phyloP scores from a whole-genome alignment of 2,329 filamentous ascomycete genomes.

The Alternaria panax region DNA sequence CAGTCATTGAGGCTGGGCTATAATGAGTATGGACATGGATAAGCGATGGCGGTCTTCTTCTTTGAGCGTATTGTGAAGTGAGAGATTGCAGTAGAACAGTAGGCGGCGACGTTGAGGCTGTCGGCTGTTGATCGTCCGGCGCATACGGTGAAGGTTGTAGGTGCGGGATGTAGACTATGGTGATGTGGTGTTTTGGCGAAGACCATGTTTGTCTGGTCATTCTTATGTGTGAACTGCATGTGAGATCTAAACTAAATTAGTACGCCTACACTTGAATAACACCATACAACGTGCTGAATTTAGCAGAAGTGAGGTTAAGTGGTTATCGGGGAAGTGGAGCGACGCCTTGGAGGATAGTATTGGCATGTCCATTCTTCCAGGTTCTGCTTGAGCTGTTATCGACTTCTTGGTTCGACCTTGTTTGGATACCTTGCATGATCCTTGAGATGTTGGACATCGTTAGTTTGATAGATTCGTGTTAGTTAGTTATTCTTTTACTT shows the following conservation, averaged over 20 bases:
- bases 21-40: background rate
- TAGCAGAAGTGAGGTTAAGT: too few species aligned
- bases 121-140: background rate
- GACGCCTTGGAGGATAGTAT: background rate
- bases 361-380: background rate
- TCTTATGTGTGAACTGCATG: too few species aligned
- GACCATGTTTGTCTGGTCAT: too few species aligned
- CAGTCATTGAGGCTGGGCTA: slow-evolving; percentile 1
- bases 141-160: background rate
- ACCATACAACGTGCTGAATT: too few species aligned
- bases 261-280: too few species aligned
- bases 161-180: background rate
- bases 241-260: too few species aligned
- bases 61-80: background rate
- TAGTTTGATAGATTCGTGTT: too few species aligned
- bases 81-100: background rate
- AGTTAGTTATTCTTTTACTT: too few species aligned
- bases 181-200: background rate
- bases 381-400: too few species aligned
- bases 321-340: background rate
- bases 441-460: too few species aligned
- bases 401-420: too few species aligned
- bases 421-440: too few species aligned
- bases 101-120: background rate
- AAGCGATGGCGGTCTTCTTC: slow-evolving; percentile 1